These are phyloP conservation scores for Neurospora tetraspora DNA, from an alignment of 495 filamentous ascomycete species.

Conservation along the genomic window DNA sequence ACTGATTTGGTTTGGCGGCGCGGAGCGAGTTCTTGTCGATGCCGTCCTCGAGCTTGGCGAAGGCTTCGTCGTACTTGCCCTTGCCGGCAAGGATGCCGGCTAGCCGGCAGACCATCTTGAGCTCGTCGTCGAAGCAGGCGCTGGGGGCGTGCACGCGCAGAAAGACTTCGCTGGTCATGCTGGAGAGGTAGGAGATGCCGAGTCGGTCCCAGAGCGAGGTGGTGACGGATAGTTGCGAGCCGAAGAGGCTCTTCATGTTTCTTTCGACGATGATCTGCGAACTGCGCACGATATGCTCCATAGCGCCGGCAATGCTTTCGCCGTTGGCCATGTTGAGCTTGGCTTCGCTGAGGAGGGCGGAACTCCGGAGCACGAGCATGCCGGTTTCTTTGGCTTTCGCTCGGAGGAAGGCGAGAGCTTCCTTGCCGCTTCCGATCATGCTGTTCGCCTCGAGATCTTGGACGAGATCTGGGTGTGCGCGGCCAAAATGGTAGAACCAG, in stretches of 20 bases:
- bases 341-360: conserved; percentile 76
- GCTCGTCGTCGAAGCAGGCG: conserved; percentile 65
- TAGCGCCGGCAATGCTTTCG: conserved; percentile 64
- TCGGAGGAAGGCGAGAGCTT: conserved; percentile 76
- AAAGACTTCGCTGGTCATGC: conserved; percentile 63
- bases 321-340: conserved; percentile 67
- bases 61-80: conserved; percentile 64
- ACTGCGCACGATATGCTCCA: conserved; percentile 71
- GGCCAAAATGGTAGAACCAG: conserved; percentile 94
- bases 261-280: conserved; percentile 74
- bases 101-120: conserved; percentile 47
- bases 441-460: conserved; percentile 58
- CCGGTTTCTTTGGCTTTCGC: conserved; percentile 79
- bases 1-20: conserved; percentile 67
- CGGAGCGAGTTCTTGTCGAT: conserved; percentile 57
- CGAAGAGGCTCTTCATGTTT: conserved; percentile 60
- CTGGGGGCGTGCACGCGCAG: conserved; percentile 57
- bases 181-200: conserved; percentile 57
- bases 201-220: conserved; percentile 68
- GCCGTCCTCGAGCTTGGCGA: conserved; percentile 50
- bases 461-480: conserved; percentile 70
- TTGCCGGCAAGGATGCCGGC: conserved; percentile 35
- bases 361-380: conserved; percentile 80
- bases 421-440: conserved; percentile 68
- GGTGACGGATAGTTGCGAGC: conserved; percentile 59